Percentiles rank a stretch among this genome's conserved stretches.
Conservation (phyloP, 352 stramenopile species). For the Phytophthora sojae region DNA sequence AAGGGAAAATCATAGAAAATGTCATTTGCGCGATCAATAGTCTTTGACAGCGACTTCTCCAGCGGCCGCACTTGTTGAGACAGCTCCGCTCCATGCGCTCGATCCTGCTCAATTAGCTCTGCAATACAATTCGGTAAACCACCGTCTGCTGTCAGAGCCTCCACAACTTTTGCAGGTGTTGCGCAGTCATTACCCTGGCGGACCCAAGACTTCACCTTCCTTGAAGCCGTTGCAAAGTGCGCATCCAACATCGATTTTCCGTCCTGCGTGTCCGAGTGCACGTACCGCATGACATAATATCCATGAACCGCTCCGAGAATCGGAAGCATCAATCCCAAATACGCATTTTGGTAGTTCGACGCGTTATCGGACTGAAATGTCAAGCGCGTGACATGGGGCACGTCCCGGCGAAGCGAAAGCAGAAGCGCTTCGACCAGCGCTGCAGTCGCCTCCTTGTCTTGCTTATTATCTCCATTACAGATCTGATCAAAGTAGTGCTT, state of each 20-base stretch:
- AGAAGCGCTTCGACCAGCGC: constrained; percentile 41
- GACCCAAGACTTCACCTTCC: constrained; percentile 17
- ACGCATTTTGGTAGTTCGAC: constrained; percentile 35
- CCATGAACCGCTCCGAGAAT: constrained; percentile 15
- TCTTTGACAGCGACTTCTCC: constrained; percentile 4
- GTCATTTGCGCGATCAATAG: constrained; percentile 14
- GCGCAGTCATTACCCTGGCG: constrained; percentile 25
- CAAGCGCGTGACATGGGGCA: constrained; percentile 27
- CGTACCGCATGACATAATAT: constrained; percentile 18
- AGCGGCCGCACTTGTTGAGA: background rate
- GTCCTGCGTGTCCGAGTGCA: constrained; percentile 42
- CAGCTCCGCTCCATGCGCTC: background rate
- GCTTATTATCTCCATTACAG: constrained; percentile 29
- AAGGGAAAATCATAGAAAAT: constrained; percentile 1
- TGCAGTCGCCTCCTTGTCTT: constrained; percentile 31
- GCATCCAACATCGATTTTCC: constrained; percentile 31
- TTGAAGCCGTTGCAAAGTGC: constrained; percentile 34
- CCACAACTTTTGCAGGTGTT: constrained; percentile 27
- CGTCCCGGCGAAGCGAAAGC: constrained; percentile 16
- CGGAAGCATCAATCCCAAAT: constrained; percentile 11
- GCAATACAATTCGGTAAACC: constrained; percentile 37
- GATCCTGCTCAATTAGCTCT: constrained; percentile 31
- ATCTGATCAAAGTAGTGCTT: constrained; percentile 38
- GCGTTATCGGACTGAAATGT: constrained; percentile 47
- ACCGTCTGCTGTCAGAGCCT: constrained; percentile 29